phyloP scores from a whole-genome alignment of 805 yeast genomes.

The Zygoascus biomembranicola region DNA sequence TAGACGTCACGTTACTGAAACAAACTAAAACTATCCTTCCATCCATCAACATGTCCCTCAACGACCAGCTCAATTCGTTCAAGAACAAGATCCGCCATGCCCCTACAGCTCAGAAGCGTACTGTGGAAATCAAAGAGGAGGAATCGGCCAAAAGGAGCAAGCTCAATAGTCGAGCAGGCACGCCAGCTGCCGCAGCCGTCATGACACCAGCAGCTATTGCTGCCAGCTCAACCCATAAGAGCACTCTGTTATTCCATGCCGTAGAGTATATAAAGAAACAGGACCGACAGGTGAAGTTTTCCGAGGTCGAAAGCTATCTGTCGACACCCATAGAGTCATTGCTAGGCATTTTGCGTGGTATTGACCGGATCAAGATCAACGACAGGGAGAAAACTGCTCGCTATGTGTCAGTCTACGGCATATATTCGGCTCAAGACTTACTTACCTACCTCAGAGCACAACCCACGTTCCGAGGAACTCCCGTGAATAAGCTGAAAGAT shows the following conservation, averaged over 20 bases:
- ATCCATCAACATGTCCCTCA: conserved; percentile 26
- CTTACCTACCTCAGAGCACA: conserved; percentile 67
- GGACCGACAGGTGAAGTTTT: conserved; percentile 61
- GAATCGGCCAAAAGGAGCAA: conserved; percentile 7
- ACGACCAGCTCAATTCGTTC: conserved; percentile 58
- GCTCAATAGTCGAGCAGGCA: not conserved
- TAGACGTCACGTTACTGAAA: not conserved
- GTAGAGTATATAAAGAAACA: conserved; percentile 73
- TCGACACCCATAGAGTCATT: conserved; percentile 55
- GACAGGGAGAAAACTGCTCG: conserved; percentile 58
- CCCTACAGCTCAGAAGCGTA: conserved; percentile 28
- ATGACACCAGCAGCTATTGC: conserved; percentile 30
- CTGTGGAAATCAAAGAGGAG: conserved; percentile 11
- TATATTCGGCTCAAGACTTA: conserved; percentile 71
- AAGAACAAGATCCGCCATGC: conserved; percentile 52
- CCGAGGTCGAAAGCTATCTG: conserved; percentile 59
- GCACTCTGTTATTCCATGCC: conserved; percentile 83
- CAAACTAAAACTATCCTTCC: not conserved
- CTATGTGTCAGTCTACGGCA: conserved; percentile 83
- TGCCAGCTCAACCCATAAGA: conserved; percentile 50
- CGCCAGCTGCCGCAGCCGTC: conserved; percentile 9
- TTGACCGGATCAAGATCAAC: conserved; percentile 70
- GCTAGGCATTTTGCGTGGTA: conserved; percentile 60
- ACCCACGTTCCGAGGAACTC: conserved; percentile 77
- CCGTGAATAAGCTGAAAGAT: conserved; percentile 73